A percentile compares a stretch with the other conserved stretches of the same genome.
Conservation (phyloP, 129 eudicot species). For the Chrysanthemum lavandulifolium region DNA sequence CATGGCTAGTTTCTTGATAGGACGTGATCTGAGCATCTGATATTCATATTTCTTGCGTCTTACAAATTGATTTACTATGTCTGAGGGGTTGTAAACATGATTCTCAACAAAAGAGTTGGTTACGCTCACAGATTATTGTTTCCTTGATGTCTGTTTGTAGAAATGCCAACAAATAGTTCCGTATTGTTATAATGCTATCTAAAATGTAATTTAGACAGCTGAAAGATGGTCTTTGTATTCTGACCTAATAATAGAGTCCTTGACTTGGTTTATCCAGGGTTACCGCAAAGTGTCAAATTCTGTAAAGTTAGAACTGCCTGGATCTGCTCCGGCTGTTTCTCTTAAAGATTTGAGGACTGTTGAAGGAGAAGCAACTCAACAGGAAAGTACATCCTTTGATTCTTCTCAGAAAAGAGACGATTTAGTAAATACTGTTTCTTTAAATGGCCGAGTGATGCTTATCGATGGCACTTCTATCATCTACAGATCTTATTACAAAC, state of each 20-base stretch:
- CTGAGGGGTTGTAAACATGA: too few relatives aligned
- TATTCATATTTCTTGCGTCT: not conserved
- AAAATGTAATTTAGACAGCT: not conserved
- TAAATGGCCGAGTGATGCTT: conserved; percentile 88
- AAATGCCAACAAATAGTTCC: not conserved
- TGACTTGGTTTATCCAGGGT: conserved; percentile 41
- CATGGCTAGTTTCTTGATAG: not conserved
- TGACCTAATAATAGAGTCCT: conserved; percentile 2
- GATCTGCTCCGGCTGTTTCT: conserved; percentile 39
- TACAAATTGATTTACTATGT: too few relatives aligned
- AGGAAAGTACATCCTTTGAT: conserved; percentile 27
- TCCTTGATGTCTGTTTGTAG: not conserved
- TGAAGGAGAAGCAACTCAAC: conserved; percentile 32
- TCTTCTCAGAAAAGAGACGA: conserved; percentile 31
- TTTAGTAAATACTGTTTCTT: conserved; percentile 33
- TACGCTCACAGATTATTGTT: not conserved
- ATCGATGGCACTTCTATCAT: conserved; percentile 95
- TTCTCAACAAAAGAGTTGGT: not conserved
- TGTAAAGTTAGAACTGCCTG: conserved; percentile 32
- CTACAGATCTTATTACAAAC: conserved; percentile 88
- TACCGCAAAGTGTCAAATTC: conserved; percentile 35
- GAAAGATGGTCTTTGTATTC: not conserved
- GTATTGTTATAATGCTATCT: not conserved
- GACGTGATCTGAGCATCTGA: not conserved
- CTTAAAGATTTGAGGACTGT: conserved; percentile 30